These are phyloP conservation scores for Syncephalastrum racemosum DNA, from an alignment of 371 early-diverging fungal genomes.

Conservation along the genomic window DNA sequence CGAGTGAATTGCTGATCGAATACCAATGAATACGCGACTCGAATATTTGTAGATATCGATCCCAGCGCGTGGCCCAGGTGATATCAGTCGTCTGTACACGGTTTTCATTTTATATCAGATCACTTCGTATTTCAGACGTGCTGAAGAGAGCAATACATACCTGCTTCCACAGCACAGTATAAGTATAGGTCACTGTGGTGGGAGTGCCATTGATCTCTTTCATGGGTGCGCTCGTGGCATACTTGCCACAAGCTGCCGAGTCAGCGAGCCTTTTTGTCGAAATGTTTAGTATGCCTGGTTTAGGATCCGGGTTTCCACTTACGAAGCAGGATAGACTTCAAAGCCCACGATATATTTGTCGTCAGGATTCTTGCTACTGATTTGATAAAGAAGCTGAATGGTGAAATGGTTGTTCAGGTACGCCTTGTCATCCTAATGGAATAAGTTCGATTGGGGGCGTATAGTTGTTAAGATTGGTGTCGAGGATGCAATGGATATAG, in stretches of 20 bases:
- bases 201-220: conserved; percentile 36
- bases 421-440: conserved; percentile 23
- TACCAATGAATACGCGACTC: conserved; percentile 70
- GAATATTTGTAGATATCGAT: conserved; percentile 40
- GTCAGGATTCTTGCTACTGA: conserved; percentile 23
- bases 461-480: too few species aligned
- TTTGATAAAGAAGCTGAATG: conserved; percentile 55
- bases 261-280: conserved; percentile 22
- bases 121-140: not conserved
- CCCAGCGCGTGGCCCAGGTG: conserved; percentile 60
- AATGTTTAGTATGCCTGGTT: too few species aligned
- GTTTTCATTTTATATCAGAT: not conserved
- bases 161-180: conserved; percentile 63
- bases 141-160: conserved; percentile 1
- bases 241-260: conserved; percentile 24
- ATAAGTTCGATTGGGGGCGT: too few species aligned
- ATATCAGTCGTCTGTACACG: conserved; percentile 33
- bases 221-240: conserved; percentile 20
- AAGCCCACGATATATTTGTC: conserved; percentile 59
- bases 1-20: conserved; percentile 81
- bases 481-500: not conserved
- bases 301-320: conserved; percentile 9
- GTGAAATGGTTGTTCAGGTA: conserved; percentile 60
- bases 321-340: conserved; percentile 60
- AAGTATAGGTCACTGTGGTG: conserved; percentile 51